phyloP scores from a whole-genome alignment of 108 stramenopile genomes.

The Aurantiochytrium sp. region DNA sequence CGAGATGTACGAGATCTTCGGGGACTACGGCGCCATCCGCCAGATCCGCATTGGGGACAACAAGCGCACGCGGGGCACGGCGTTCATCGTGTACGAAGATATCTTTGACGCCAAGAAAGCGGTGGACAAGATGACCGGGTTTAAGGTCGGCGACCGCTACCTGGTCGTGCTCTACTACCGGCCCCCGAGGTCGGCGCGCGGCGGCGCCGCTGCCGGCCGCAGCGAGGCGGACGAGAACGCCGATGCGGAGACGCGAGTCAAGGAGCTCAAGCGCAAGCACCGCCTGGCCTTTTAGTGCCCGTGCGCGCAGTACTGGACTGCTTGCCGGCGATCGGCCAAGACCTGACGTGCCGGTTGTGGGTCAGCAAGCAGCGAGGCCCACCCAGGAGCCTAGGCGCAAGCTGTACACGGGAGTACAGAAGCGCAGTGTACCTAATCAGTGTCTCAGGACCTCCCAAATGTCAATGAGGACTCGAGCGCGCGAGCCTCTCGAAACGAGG shows the following conservation, averaged over 20 bases:
- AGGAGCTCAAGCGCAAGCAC: slow-evolving; percentile 73
- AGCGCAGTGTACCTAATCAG: too few species aligned
- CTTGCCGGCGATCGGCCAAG: too few species aligned
- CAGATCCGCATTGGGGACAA: slow-evolving; percentile 52
- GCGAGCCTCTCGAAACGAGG: too few species aligned
- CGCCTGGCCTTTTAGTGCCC: background rate
- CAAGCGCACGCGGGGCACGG: slow-evolving; percentile 89
- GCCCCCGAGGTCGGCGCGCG: slow-evolving; percentile 64
- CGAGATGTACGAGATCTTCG: slow-evolving; percentile 97
- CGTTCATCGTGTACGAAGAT: slow-evolving; percentile 89
- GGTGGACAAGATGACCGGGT: slow-evolving; percentile 90
- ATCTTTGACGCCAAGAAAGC: slow-evolving; percentile 97
- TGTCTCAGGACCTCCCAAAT: too few species aligned
- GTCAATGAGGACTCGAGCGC: too few species aligned
- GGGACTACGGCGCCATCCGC: slow-evolving; percentile 96
- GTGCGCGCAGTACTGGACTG: too few species aligned
- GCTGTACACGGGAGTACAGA: too few species aligned
- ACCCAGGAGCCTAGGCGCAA: too few species aligned
- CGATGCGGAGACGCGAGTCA: slow-evolving; percentile 61
- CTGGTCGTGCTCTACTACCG: slow-evolving; percentile 94
- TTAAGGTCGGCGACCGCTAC: slow-evolving; percentile 95
- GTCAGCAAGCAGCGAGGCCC: too few species aligned
- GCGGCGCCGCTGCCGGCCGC: slow-evolving; percentile 42
- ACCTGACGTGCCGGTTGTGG: too few species aligned
- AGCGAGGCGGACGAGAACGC: slow-evolving; percentile 73